phyloP scores from a whole-genome alignment of 1,284 basidiomycete genomes.

The Coriolopsis trogii region DNA sequence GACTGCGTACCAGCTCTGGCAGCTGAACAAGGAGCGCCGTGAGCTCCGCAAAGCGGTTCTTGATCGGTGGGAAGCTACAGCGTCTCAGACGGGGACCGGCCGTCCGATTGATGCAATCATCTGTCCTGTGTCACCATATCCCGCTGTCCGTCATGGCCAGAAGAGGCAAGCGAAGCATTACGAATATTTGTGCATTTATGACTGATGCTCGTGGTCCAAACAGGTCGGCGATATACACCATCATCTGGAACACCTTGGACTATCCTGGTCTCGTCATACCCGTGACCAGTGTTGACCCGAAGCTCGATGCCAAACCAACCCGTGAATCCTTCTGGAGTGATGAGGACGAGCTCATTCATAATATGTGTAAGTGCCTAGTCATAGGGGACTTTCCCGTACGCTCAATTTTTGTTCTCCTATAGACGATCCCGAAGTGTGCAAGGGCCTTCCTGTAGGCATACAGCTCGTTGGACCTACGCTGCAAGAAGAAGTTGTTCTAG shows the following conservation, averaged over 20 bases:
- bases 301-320: constrained; percentile 45
- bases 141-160: constrained; percentile 58
- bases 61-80: constrained; percentile 59
- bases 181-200: background rate
- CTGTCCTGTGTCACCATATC: constrained; percentile 52
- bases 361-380: constrained; percentile 43
- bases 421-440: constrained; percentile 50
- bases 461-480: constrained; percentile 52
- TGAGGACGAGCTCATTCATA: constrained; percentile 46
- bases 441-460: constrained; percentile 51
- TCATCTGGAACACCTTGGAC: constrained; percentile 70
- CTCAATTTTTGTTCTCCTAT: constrained; percentile 23
- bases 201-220: background rate
- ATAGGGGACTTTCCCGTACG: constrained; percentile 13
- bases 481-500: constrained; percentile 54
- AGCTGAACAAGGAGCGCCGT: constrained; percentile 48
- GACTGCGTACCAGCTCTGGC: constrained; percentile 57
- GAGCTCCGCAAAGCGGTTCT: constrained; percentile 52
- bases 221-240: constrained; percentile 41
- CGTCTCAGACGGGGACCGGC: constrained; percentile 52
- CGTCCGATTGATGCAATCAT: constrained; percentile 70
- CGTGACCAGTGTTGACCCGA: constrained; percentile 58
- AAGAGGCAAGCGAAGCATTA: constrained; percentile 40
- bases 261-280: constrained; percentile 72
- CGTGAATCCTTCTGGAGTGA: constrained; percentile 43